A percentile compares a stretch with the other conserved stretches of the same genome.
Evolutionary conservation across 2,329 filamentous ascomycete genomes (phyloP).

Genomic region (Chrysosporium keratinophilum): DNA sequence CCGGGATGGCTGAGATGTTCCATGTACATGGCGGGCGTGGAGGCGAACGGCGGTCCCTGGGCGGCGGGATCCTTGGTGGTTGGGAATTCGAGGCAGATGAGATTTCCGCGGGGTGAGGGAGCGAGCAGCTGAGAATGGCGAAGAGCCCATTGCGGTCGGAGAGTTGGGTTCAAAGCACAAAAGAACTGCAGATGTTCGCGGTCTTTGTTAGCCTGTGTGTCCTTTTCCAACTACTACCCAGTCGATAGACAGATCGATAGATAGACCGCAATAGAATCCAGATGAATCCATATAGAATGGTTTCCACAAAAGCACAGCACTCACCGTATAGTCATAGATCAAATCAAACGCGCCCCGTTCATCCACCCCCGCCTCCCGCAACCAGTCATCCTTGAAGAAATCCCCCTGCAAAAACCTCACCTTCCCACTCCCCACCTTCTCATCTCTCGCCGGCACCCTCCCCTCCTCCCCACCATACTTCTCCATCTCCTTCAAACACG

Average conservation of each 20-base stretch:
- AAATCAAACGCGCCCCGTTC: constrained; percentile 35
- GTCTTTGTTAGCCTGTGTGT: neutral
- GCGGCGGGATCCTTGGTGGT: constrained; percentile 55
- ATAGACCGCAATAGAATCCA: neutral
- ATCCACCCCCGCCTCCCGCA: constrained; percentile 25
- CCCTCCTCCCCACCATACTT: constrained; percentile 22
- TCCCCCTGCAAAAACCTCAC: constrained; percentile 37
- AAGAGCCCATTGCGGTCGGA: constrained; percentile 49
- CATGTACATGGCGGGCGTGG: constrained; percentile 59
- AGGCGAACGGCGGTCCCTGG: constrained; percentile 62
- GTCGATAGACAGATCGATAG: neutral
- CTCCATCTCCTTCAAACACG: constrained; percentile 29
- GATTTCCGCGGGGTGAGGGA: constrained; percentile 36
- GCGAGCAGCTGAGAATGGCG: constrained; percentile 47
- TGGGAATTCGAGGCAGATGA: constrained; percentile 67
- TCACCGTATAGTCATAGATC: constrained; percentile 54
- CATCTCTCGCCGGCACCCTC: constrained; percentile 30
- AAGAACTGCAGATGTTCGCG: constrained; percentile 45
- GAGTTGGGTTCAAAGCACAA: constrained; percentile 46
- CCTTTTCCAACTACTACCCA: neutral
- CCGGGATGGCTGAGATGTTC: constrained; percentile 62
- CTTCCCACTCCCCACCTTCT: constrained; percentile 28
- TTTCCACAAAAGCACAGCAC: constrained; percentile 19
- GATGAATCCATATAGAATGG: too few relatives aligned
- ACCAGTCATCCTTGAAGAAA: constrained; percentile 38